phyloP scores from a whole-genome alignment of 495 filamentous ascomycete species.

The Penicillium verhagenii region DNA sequence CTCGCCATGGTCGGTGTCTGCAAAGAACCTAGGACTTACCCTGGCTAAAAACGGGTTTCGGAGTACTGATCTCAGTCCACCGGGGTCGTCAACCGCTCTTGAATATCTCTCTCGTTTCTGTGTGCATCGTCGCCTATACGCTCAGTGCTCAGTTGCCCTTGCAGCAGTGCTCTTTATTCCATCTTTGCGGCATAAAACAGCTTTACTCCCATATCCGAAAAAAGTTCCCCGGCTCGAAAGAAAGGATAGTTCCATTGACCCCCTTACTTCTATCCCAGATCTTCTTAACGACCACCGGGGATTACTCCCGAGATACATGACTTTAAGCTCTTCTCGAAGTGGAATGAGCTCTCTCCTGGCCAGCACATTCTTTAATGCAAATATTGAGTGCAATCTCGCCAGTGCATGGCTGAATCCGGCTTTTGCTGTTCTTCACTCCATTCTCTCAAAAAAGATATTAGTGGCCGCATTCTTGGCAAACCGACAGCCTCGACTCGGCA shows the following conservation, averaged over 20 bases:
- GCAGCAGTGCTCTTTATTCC: slow-evolving; percentile 28
- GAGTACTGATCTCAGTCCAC: slow-evolving; percentile 6
- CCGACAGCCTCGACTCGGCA: slow-evolving; percentile 16
- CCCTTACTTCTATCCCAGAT: slow-evolving; percentile 10
- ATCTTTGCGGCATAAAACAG: slow-evolving; percentile 9
- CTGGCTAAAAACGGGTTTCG: not conserved
- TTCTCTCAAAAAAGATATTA: slow-evolving; percentile 1
- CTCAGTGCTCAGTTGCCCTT: slow-evolving; percentile 28
- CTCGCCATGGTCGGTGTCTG: slow-evolving; percentile 26
- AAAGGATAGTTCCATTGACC: not conserved
- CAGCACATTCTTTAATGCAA: slow-evolving; percentile 29
- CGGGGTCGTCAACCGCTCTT: slow-evolving; percentile 20
- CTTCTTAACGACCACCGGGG: slow-evolving; percentile 14
- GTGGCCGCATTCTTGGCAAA: slow-evolving; percentile 15
- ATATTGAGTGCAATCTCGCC: slow-evolving; percentile 32
- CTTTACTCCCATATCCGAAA: slow-evolving; percentile 24
- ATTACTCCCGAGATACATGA: slow-evolving; percentile 27
- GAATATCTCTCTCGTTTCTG: slow-evolving; percentile 29
- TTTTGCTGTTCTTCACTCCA: slow-evolving; percentile 23
- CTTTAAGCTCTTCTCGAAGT: slow-evolving; percentile 24
- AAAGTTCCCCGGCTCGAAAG: not conserved
- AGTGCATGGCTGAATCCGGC: slow-evolving; percentile 33
- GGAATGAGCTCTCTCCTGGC: slow-evolving; percentile 27
- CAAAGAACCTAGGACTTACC: slow-evolving; percentile 4
- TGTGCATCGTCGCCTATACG: slow-evolving; percentile 21